Evolutionary conservation across 345 rosid genomes (phyloP), one percentile per base, ranked within the genome.

Genomic region (Hypericum androsaemum): DNA sequence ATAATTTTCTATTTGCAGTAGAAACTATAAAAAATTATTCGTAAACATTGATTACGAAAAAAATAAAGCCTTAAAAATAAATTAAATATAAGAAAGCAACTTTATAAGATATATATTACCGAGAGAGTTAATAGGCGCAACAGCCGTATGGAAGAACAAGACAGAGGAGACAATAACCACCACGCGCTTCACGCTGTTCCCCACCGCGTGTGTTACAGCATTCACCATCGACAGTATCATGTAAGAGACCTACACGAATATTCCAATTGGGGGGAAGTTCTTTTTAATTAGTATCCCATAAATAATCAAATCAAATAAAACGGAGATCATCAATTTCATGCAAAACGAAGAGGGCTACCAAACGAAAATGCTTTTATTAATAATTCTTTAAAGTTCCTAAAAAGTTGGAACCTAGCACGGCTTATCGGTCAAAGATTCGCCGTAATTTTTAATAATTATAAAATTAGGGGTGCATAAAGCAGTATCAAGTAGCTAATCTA

Each of bases 161-260:
- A 84, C 73, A 5, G 88, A 82, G 13, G 98, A 80, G 41, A 66
- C 62, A 3, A 90, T 87, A 32, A 87, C 89, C 61, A 84, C 89
- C 15, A 87, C 88, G 2, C 96, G 81, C 78, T 89, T 89, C 65
- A 69, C 81, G 47, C 85, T 72, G 56, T 89, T 89, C 60, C 92
- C 98, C 5, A 90, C 98, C 0, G 96, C 74, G 64, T 90, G 98
- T 5, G 81, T 77, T 9, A 90, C 81, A 3, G 98, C 86, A 12
- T 95, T 82, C 47, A 90, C 86, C 87, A 74, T 80, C 60, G 73
- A 74, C 32, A 89, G 61, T 32, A 89, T 89, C 77, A 68, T 67
- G 56, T 86, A 86, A 5, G 97, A 84, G 5, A 89, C 90, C 96
- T 89, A 58, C 56, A 22, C 32, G 32, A 22, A 22, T 22, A 22